phyloP scores from a whole-genome alignment of 495 filamentous ascomycete species.

The Lasiosphaeriaceae sp. region DNA sequence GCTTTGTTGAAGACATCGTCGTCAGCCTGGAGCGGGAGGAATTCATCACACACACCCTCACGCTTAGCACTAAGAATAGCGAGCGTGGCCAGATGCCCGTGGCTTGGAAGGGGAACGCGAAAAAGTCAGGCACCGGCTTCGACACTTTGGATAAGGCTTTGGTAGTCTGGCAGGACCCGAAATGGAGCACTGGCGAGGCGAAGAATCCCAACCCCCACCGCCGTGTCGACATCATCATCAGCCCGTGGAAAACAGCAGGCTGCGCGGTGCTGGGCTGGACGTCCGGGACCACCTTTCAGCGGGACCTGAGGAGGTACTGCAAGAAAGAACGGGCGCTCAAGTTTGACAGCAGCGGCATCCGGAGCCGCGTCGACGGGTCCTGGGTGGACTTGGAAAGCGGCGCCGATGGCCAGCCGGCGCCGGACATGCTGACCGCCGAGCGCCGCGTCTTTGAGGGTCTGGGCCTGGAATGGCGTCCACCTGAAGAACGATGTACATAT shows the following conservation, averaged over 20 bases:
- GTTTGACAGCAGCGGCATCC: constrained; percentile 87
- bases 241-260: constrained; percentile 81
- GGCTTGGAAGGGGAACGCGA: constrained; percentile 41
- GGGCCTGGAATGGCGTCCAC: constrained; percentile 67
- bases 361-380: constrained; percentile 58
- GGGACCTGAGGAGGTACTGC: constrained; percentile 77
- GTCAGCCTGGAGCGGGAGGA: constrained; percentile 59
- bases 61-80: constrained; percentile 59
- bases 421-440: constrained; percentile 67
- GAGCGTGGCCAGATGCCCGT: constrained; percentile 67
- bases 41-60: constrained; percentile 81
- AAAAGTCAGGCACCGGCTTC: constrained; percentile 54
- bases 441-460: constrained; percentile 74
- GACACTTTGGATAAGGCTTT: constrained; percentile 89
- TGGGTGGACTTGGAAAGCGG: constrained; percentile 60
- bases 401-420: constrained; percentile 37
- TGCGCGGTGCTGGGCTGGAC: constrained; percentile 89
- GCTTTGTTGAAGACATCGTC: constrained; percentile 66
- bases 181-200: constrained; percentile 40
- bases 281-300: constrained; percentile 82
- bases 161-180: constrained; percentile 87
- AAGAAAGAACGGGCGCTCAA: constrained; percentile 71
- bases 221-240: constrained; percentile 90
- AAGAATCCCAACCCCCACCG: constrained; percentile 75
- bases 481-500: constrained; percentile 69